Percentiles rank a stretch among this genome's conserved stretches.
phyloP scores from a whole-genome alignment of 2,329 filamentous ascomycete genomes.

The Didymella glomerata region DNA sequence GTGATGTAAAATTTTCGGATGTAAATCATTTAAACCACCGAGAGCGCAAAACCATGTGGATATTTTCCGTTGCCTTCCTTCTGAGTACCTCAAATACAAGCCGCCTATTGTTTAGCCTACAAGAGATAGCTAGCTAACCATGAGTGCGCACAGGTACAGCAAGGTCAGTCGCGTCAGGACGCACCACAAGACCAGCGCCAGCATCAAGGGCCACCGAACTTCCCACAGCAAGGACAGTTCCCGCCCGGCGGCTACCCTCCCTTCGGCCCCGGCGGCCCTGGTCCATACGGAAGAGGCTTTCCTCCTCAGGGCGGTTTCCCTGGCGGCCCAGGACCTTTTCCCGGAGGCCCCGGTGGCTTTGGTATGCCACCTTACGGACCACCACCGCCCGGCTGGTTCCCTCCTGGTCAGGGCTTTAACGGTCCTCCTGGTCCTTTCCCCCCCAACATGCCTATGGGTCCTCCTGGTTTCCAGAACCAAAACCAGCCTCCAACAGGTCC shows the following conservation, averaged over 20 bases:
- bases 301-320: conserved; percentile 58
- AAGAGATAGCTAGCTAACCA: conserved; percentile 34
- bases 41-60: conserved; percentile 97
- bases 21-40: conserved; percentile 87
- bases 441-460: conserved; percentile 67
- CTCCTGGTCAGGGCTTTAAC: conserved; percentile 77
- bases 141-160: conserved; percentile 42
- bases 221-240: conserved; percentile 53
- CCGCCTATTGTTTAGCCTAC: conserved; percentile 17
- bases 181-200: conserved; percentile 37
- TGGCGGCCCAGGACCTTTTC: conserved; percentile 56
- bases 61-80: conserved; percentile 99
- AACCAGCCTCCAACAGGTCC: conserved; percentile 52
- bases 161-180: conserved; percentile 38
- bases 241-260: conserved; percentile 54
- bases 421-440: conserved; percentile 71
- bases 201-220: conserved; percentile 51
- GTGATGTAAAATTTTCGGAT: conserved; percentile 98
- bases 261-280: conserved; percentile 51
- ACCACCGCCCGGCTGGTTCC: conserved; percentile 75
- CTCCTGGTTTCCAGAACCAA: conserved; percentile 58
- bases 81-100: conserved; percentile 67
- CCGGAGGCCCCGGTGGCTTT: conserved; percentile 64
- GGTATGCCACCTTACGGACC: conserved; percentile 78
- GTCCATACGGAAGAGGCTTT: conserved; percentile 54